These are phyloP conservation scores for Colletotrichum brevisporum DNA, from an alignment of 2,329 filamentous ascomycete genomes.

Conservation along the genomic window DNA sequence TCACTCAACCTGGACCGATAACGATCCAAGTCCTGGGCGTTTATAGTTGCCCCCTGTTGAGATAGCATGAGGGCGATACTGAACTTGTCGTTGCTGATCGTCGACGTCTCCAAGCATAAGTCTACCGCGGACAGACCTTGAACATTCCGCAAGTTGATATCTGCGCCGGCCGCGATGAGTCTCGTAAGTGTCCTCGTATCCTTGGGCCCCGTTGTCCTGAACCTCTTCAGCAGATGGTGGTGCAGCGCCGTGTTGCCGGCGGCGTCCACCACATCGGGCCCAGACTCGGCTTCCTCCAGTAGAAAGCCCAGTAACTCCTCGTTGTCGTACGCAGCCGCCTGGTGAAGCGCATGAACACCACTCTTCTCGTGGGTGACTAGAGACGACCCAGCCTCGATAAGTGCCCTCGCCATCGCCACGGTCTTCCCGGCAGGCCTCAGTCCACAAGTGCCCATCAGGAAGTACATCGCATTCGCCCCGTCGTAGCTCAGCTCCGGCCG, in stretches of 20 bases:
- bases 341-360: constrained; percentile 30
- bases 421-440: constrained; percentile 8
- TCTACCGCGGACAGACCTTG: constrained; percentile 19
- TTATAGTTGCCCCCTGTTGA: constrained; percentile 5
- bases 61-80: constrained; percentile 9
- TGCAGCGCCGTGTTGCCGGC: constrained; percentile 31
- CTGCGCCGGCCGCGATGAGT: constrained; percentile 49
- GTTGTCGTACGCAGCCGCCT: constrained; percentile 29
- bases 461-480: constrained; percentile 37
- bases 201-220: constrained; percentile 1
- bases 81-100: constrained; percentile 16
- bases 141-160: constrained; percentile 45
- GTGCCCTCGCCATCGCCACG: background rate
- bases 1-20: constrained; percentile 15
- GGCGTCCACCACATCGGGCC: constrained; percentile 12
- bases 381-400: constrained; percentile 19
- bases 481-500: constrained; percentile 6
- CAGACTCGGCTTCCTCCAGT: background rate
- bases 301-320: constrained; percentile 10
- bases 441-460: constrained; percentile 25
- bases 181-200: constrained; percentile 13
- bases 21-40: constrained; percentile 19
- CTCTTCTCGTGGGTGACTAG: constrained; percentile 25
- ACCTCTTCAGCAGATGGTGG: constrained; percentile 31
- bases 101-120: constrained; percentile 20